These are phyloP conservation scores for Microascus cirrosus DNA, from an alignment of 2,329 filamentous ascomycete species.

Conservation along the genomic window DNA sequence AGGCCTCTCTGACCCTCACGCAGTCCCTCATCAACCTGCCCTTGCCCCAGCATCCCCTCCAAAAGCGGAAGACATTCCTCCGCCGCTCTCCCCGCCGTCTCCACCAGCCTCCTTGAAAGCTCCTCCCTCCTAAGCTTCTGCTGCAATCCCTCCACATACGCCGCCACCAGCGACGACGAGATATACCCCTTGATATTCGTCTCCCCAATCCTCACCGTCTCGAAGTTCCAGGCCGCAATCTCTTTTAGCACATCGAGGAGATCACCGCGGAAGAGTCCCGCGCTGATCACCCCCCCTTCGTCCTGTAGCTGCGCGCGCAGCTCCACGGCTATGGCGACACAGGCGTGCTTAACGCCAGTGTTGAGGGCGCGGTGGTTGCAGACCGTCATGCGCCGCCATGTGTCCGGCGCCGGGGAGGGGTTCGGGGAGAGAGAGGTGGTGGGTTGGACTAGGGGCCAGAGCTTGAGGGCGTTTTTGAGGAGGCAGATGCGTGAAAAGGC, in stretches of 20 bases:
- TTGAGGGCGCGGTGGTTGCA: slow-evolving; percentile 30
- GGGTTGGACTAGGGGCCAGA: slow-evolving; percentile 16
- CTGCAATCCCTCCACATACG: slow-evolving; percentile 29
- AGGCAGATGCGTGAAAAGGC: slow-evolving; percentile 38
- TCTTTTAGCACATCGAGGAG: slow-evolving; percentile 29
- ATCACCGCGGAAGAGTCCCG: slow-evolving; percentile 23
- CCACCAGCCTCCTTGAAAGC: slow-evolving; percentile 19
- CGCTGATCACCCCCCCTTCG: slow-evolving; percentile 21
- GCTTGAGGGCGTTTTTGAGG: slow-evolving; percentile 33
- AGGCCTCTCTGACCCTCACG: neutral
- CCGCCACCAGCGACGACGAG: slow-evolving; percentile 23
- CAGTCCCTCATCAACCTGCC: neutral
- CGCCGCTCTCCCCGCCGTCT: slow-evolving; percentile 23
- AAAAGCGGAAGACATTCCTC: slow-evolving; percentile 21
- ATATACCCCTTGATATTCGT: slow-evolving; percentile 44
- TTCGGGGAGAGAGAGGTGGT: slow-evolving; percentile 7
- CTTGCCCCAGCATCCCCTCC: slow-evolving; percentile 11
- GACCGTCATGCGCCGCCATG: slow-evolving; percentile 23
- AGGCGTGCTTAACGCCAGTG: slow-evolving; percentile 18
- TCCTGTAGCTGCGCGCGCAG: slow-evolving; percentile 27
- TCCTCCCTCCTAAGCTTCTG: slow-evolving; percentile 21
- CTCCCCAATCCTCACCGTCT: slow-evolving; percentile 33
- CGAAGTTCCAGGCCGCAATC: slow-evolving; percentile 24
- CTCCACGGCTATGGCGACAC: slow-evolving; percentile 26
- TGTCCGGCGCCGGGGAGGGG: slow-evolving; percentile 8